phyloP scores from a whole-genome alignment of 345 rosid genomes.

The Chamaenerion angustifolium region DNA sequence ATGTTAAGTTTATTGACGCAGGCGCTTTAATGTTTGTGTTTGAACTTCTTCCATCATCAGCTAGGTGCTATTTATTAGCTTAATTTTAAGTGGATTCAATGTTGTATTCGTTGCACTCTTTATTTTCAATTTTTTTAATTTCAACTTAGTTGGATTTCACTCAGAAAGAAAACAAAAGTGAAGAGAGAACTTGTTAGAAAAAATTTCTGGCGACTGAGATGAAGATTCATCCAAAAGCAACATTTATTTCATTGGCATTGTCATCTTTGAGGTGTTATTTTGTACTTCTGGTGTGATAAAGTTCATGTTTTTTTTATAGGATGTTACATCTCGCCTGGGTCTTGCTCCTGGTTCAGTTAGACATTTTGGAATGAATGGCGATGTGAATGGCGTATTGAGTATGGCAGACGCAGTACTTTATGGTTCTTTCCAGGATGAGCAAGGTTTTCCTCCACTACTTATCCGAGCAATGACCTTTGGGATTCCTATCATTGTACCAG shows the following conservation, averaged over 20 bases:
- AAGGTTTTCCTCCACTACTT: slow-evolving; percentile 69
- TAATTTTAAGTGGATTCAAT: too few species aligned
- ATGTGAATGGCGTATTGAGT: slow-evolving; percentile 51
- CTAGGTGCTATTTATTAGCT: too few species aligned
- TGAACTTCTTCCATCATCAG: too few species aligned
- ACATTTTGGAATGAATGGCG: slow-evolving; percentile 64
- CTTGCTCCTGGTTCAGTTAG: slow-evolving; percentile 48
- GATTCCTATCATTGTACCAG: slow-evolving; percentile 61
- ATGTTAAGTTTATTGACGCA: too few species aligned
- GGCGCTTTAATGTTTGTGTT: too few species aligned
- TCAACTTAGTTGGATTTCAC: too few species aligned
- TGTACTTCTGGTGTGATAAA: not conserved
- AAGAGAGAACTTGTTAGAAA: too few species aligned
- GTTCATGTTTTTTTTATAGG: slow-evolving; percentile 24
- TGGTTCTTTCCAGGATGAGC: slow-evolving; percentile 92
- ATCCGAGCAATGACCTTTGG: slow-evolving; percentile 87
- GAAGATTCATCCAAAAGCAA: too few species aligned
- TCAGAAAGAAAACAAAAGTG: too few species aligned
- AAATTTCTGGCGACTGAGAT: too few species aligned
- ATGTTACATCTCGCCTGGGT: slow-evolving; percentile 65
- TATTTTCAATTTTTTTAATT: too few species aligned
- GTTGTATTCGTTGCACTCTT: too few species aligned
- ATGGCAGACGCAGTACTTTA: slow-evolving; percentile 86
- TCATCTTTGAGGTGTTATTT: not conserved
- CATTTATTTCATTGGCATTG: not conserved